Conservation (phyloP, 106 monocot genomes). For the Iris macrosiphon region DNA sequence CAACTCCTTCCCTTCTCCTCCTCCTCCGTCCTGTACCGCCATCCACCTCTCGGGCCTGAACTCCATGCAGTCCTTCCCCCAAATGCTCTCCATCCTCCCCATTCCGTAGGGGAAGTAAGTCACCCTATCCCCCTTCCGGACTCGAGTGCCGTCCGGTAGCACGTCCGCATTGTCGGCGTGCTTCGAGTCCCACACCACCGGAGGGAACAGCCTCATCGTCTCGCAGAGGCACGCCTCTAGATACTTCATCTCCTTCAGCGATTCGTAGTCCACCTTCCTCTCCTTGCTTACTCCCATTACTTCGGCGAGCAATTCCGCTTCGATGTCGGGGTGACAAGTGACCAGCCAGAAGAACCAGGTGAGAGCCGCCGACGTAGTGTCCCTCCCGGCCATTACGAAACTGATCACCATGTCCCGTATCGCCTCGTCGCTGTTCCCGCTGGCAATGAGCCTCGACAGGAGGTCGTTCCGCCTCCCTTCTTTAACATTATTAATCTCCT, state of each 20-base stretch:
- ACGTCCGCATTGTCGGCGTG: constrained; percentile 32
- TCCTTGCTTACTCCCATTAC: neutral
- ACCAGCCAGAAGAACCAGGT: constrained; percentile 72
- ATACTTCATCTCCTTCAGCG: constrained; percentile 36
- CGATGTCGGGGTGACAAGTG: constrained; percentile 24
- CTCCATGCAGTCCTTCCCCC: constrained; percentile 39
- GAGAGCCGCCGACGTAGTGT: constrained; percentile 62
- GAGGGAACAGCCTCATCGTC: constrained; percentile 74
- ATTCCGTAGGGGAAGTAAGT: constrained; percentile 66
- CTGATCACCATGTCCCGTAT: constrained; percentile 65
- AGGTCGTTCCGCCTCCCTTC: constrained; percentile 6
- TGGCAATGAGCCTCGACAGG: constrained; percentile 25
- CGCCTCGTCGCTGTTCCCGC: constrained; percentile 20
- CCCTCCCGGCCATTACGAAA: constrained; percentile 66
- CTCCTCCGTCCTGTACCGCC: neutral
- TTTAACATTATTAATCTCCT: neutral
- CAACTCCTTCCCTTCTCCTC: constrained; percentile 9
- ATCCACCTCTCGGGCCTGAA: constrained; percentile 46
- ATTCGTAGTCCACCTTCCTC: constrained; percentile 8
- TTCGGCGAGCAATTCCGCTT: constrained; percentile 23
- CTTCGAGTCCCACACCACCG: constrained; percentile 76
- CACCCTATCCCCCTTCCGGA: constrained; percentile 47
- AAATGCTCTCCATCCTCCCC: constrained; percentile 65
- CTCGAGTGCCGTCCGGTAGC: constrained; percentile 51
- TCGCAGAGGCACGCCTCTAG: constrained; percentile 53